Percentiles rank a stretch among this genome's conserved stretches.
These are phyloP conservation scores for Escallonia rubra DNA, from an alignment of 129 eudicot genomes.

Conservation along the genomic window DNA sequence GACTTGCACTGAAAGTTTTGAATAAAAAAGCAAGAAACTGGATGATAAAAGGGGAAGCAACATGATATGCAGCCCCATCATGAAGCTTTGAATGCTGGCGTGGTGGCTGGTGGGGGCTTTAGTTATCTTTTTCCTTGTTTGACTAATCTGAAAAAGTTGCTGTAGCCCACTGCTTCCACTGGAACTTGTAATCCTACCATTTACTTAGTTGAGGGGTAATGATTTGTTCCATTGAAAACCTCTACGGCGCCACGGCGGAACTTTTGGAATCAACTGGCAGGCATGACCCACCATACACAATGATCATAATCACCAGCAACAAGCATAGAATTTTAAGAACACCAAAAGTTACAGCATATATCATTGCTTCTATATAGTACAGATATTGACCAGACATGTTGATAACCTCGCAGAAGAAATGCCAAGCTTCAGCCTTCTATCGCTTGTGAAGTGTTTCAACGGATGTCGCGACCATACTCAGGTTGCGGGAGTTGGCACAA, in stretches of 20 bases:
- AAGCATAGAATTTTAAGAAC: conserved; percentile 3
- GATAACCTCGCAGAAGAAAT: conserved; percentile 16
- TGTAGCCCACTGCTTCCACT: conserved; percentile 8
- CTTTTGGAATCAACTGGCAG: background rate
- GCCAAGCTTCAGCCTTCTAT: conserved; percentile 43
- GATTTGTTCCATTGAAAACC: background rate
- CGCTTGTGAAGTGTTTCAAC: conserved; percentile 61
- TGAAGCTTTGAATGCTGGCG: conserved; percentile 26
- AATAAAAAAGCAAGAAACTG: conserved; percentile 16
- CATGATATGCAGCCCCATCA: conserved; percentile 41
- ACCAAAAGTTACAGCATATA: conserved; percentile 3
- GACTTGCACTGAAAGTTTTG: conserved; percentile 44
- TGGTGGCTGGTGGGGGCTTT: conserved; percentile 12
- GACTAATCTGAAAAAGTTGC: conserved; percentile 14
- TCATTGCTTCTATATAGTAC: background rate
- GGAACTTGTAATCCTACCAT: conserved; percentile 15
- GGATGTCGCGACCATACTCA: conserved; percentile 67
- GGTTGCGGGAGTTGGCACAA: conserved; percentile 57
- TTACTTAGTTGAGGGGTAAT: background rate
- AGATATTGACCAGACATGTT: background rate
- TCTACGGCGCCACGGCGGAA: background rate
- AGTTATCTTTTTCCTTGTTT: conserved; percentile 10
- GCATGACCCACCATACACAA: conserved; percentile 12
- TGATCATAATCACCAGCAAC: conserved; percentile 12
- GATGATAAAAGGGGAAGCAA: conserved; percentile 70